Conservation (phyloP, 495 filamentous ascomycete species). For the Bacidia gigantensis region DNA sequence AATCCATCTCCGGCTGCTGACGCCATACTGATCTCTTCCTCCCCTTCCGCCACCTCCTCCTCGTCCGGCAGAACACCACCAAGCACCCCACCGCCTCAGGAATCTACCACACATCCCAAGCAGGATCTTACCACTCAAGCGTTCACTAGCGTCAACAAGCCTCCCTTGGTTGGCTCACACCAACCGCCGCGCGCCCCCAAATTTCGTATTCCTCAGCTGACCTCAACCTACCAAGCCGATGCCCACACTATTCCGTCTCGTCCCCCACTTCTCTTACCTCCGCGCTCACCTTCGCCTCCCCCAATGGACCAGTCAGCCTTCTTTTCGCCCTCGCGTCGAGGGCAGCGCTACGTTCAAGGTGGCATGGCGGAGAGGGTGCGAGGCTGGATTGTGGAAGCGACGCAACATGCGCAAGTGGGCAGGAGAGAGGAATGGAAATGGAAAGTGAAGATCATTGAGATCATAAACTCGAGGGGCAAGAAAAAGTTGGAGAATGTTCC, state of each 20-base stretch:
- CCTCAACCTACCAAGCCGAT: background rate
- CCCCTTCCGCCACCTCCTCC: background rate
- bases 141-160: background rate
- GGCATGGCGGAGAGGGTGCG: constrained; percentile 1
- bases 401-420: background rate
- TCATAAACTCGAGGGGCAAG: background rate
- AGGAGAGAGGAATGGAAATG: background rate
- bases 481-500: background rate
- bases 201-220: background rate
- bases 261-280: background rate
- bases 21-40: constrained; percentile 2
- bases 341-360: background rate
- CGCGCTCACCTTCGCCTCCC: background rate
- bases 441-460: background rate
- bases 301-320: background rate
- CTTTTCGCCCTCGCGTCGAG: background rate
- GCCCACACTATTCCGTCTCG: background rate
- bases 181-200: background rate
- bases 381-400: constrained; percentile 1
- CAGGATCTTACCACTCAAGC: background rate
- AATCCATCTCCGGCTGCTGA: background rate
- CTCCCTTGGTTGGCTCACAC: no score
- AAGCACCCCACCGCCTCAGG: background rate
- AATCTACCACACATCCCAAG: background rate
- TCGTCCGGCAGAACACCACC: background rate